Percentiles rank a stretch among this genome's conserved stretches.
Evolutionary conservation across 805 yeast species (phyloP).

Genomic region (Suhomyces vadensis): DNA sequence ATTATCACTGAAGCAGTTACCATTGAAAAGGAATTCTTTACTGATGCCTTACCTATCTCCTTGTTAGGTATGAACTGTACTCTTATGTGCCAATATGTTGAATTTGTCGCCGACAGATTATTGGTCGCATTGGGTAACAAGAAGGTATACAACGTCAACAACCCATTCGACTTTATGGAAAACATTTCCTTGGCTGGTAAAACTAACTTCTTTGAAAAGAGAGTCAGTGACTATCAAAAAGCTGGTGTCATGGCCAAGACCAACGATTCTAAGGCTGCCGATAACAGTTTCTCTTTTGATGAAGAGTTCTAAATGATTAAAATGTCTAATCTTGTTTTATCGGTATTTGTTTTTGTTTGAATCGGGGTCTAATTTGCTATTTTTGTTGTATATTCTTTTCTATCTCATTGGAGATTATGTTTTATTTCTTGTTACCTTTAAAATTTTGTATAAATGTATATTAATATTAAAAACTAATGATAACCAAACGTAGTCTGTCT

Average conservation of each 20-base stretch:
- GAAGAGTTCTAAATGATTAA: conserved; percentile 73
- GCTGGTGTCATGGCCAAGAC: conserved; percentile 96
- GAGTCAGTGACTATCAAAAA: conserved; percentile 98
- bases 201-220: conserved; percentile 98
- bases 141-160: conserved; percentile 81
- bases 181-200: conserved; percentile 97
- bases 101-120: conserved; percentile 95
- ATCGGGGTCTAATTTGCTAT: not conserved
- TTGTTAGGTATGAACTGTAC: conserved; percentile 92
- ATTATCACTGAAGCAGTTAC: conserved; percentile 94
- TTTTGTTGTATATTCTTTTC: not conserved
- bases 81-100: conserved; percentile 97
- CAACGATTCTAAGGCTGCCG: conserved; percentile 47
- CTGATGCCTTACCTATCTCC: conserved; percentile 92
- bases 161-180: conserved; percentile 99
- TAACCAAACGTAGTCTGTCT: not conserved
- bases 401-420: not conserved
- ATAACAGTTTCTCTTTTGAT: conserved; percentile 74
- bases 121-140: conserved; percentile 88
- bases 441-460: conserved; percentile 6
- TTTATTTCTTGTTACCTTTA: conserved; percentile 7
- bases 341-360: conserved; percentile 1
- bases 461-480: conserved; percentile 1
- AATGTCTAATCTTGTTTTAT: conserved; percentile 3
- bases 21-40: conserved; percentile 91